Conservation (phyloP, 2,329 filamentous ascomycete genomes). For the Thielaviopsis populi region DNA sequence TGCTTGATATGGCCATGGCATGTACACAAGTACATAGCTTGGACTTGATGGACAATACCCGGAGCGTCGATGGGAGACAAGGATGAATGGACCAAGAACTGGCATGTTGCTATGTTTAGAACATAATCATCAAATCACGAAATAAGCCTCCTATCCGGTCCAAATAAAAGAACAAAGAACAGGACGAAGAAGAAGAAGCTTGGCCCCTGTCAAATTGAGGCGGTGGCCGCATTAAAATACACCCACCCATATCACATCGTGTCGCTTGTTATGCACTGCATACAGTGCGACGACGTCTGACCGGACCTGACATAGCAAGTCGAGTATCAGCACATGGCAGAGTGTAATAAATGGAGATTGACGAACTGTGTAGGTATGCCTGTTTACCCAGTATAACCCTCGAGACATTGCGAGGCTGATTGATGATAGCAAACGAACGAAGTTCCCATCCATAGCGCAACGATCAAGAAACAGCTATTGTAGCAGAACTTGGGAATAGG, state of each 20-base stretch:
- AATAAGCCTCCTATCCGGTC: neutral
- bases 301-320: neutral
- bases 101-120: constrained; percentile 2
- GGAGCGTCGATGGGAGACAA: neutral
- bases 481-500: neutral
- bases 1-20: neutral
- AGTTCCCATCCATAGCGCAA: too few species aligned
- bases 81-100: neutral
- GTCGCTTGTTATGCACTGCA: neutral
- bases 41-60: neutral
- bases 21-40: neutral
- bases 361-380: too few species aligned
- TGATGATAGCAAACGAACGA: neutral
- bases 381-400: too few species aligned
- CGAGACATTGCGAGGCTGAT: neutral
- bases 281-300: neutral
- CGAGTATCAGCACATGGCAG: neutral
- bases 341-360: too few species aligned
- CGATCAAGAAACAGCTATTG: neutral
- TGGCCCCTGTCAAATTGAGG: neutral
- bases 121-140: neutral
- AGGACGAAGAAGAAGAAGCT: neutral
- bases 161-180: neutral
- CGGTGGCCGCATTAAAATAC: neutral
- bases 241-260: neutral